Percentiles rank a stretch among this genome's conserved stretches.
These are phyloP conservation scores for Alternaria sp. DNA, from an alignment of 2,329 filamentous ascomycete species.

Conservation along the genomic window DNA sequence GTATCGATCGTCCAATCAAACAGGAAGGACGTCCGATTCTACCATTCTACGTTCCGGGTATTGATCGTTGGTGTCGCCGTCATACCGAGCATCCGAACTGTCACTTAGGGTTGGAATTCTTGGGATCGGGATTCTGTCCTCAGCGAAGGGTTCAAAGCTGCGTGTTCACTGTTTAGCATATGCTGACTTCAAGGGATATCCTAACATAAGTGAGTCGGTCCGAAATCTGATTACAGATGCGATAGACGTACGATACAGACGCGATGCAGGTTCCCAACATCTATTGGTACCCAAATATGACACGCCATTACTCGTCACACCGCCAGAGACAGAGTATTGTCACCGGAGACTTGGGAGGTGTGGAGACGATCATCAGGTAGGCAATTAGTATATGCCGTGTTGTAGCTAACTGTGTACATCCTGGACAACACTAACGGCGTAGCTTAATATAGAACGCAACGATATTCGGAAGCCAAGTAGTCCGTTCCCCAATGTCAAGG, in stretches of 20 bases:
- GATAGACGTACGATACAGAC: not conserved
- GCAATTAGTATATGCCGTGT: not conserved
- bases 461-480: not conserved
- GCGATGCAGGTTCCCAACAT: not conserved
- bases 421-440: not conserved
- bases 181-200: not conserved
- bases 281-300: not conserved
- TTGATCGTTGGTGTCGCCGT: not conserved
- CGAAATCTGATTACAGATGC: not conserved
- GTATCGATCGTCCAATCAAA: not conserved
- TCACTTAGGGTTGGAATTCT: not conserved
- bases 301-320: not conserved
- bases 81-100: not conserved
- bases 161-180: not conserved
- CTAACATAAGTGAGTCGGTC: not conserved
- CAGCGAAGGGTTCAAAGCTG: not conserved
- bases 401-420: not conserved
- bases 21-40: not conserved
- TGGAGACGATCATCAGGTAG: not conserved
- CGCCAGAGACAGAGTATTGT: not conserved
- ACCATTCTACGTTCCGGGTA: not conserved
- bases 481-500: not conserved
- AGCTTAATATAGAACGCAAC: not conserved
- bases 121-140: not conserved
- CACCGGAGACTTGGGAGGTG: not conserved